Base-by-base conservation (phyloP, 108 stramenopile species). In the Cyclostephanos tholiformis region DNA sequence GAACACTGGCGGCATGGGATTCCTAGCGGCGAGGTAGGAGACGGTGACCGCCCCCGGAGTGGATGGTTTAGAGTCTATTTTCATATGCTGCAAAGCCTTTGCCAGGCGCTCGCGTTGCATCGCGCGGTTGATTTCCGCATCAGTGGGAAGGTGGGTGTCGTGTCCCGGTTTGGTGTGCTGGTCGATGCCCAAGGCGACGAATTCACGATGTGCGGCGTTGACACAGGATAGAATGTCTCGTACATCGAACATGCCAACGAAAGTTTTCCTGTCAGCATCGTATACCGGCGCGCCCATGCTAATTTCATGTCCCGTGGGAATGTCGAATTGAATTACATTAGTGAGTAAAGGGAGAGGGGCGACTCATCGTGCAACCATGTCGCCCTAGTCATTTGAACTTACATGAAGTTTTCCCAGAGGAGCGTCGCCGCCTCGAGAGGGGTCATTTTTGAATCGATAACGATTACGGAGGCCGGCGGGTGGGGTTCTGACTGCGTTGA, bases 211-310 rank as follows among this genome's bases (percentile, higher is more conserved):
- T 13, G 79, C 78, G 27, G 78, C 77, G 53, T 52, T 82, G 46
- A 82, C 80, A 49, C 79, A 79, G 4, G 79, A 80, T 19, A 84
- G 80, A 50, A 84, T 84, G 65, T 84, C 84, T 11, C 84, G 79
- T 23, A 74, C 72, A 71, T 84, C 84, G 55, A 84, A 84, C 79
- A 84, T 80, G 3, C 84, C 84, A 38, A 84, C 76, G 65, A 73
- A 84, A 0, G 65, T 57, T 78, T 84, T 72, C 27, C 55, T 46
- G 35, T 71, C 39, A 22, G 70, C 80, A 55, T 84, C 71, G 56
- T 75, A 82, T 11, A 84, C 84, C 6, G 84, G 84, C 19, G 80
- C 84, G 32, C 84, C 84, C 76, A 84, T 81, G 67, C 71, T 72
- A 43, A 30, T 41, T 12, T 46, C 44, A 17, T 46, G 14, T 16